These are phyloP conservation scores for Leishmania major DNA, from an alignment of 208 protist species.

Conservation along the genomic window DNA sequence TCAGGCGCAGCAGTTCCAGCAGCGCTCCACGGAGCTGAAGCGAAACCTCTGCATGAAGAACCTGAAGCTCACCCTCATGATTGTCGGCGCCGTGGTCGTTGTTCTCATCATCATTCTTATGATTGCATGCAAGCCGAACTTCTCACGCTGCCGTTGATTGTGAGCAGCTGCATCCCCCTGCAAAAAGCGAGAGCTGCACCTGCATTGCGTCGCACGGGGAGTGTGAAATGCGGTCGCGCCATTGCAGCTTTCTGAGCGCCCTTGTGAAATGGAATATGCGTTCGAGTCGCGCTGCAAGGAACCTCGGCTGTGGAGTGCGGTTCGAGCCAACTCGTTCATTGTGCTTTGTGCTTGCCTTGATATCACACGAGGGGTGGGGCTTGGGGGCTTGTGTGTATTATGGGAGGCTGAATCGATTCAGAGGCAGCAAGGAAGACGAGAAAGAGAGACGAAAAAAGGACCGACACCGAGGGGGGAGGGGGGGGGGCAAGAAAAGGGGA, in stretches of 20 bases:
- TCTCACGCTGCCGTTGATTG: constrained; percentile 61
- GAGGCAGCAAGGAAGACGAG: neutral
- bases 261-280: neutral
- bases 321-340: neutral
- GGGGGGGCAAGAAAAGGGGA: no score
- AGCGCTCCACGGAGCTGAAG: constrained; percentile 87
- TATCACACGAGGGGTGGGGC: neutral
- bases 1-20: constrained; percentile 86
- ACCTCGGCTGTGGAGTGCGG: neutral
- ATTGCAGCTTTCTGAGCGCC: neutral
- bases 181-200: constrained; percentile 8
- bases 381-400: no score
- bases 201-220: neutral
- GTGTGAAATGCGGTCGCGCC: neutral
- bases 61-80: constrained; percentile 89
- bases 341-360: neutral
- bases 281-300: neutral
- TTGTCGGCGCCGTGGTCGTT: constrained; percentile 59
- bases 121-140: constrained; percentile 88
- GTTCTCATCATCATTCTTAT: constrained; percentile 87
- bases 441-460: neutral
- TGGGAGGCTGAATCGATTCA: neutral
- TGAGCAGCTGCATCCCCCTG: neutral
- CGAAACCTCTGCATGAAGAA: constrained; percentile 91
- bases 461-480: no score